Base-by-base conservation (phyloP, 495 filamentous ascomycete genomes). In the Penicillium tannophilum region DNA sequence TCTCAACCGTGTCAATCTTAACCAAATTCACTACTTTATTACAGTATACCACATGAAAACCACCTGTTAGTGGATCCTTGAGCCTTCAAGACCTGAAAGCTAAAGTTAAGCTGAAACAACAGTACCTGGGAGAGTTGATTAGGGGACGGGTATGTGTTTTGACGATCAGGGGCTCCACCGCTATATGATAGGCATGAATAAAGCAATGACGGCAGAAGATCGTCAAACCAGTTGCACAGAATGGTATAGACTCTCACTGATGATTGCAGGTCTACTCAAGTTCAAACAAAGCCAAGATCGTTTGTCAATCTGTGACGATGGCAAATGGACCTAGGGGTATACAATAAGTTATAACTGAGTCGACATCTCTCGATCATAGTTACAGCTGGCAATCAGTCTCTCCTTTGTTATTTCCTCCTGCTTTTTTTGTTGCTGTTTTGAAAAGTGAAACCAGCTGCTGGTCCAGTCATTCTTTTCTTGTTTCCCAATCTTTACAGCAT, bases 201-300 rank as follows among this genome's bases (percentile, higher is more conserved):
- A 12, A 41, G 36, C 36, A 41, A 9, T 41, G 4, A 28, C 28
- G 4, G 28, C 28, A 28, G 28, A 28, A 7, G 10, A 41, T 41
- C n/a, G n/a, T 41, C 36, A 17, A 17, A 41, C 10, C 11, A 12
- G 11, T 41, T 41, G 6, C 36, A 41, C 36, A 24, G 39, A 59
- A 45, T 23, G 45, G 60, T 46, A 63, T 58, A 28, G 60, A 63
- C 59, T 52, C 50, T 54, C 54, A 51, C 28, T 28, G 28, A 28
- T 24, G 52, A 39, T 35, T 30, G 54, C 56, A 42, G 7, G 16
- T 48, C 52, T 43, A 63, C 39, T 63, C 52, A 56, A 63, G 52
- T 23, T 59, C 60, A 63, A 59, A 63, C 60, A 39, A 36, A 48
- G 60, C 50, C 54, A 62, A 62, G 60, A 41, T 39, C 12, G 10